phyloP scores from a whole-genome alignment of 2,329 filamentous ascomycete genomes.

The Fusarium sambucinum region DNA sequence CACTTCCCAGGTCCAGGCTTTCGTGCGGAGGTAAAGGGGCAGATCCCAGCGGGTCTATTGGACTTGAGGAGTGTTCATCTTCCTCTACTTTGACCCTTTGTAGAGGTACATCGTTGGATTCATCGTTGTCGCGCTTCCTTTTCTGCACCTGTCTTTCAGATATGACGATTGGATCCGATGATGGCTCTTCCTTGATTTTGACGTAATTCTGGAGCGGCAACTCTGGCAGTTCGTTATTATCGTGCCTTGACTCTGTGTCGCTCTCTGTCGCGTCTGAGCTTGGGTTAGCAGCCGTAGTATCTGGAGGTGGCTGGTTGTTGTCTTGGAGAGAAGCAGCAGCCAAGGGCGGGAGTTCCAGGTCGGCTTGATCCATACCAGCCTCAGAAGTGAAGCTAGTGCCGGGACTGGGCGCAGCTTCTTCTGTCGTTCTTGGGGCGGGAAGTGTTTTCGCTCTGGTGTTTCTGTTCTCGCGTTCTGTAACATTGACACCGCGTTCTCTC shows the following conservation, averaged over 20 bases:
- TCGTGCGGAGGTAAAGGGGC: slow-evolving; percentile 59
- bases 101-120: slow-evolving; percentile 41
- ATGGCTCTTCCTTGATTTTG: slow-evolving; percentile 64
- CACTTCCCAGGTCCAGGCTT: slow-evolving; percentile 68
- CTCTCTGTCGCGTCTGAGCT: slow-evolving; percentile 50
- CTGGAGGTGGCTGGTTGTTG: slow-evolving; percentile 8
- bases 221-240: slow-evolving; percentile 43
- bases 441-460: slow-evolving; percentile 21
- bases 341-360: slow-evolving; percentile 47
- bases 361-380: slow-evolving; percentile 44
- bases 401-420: slow-evolving; percentile 27
- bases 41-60: slow-evolving; percentile 39
- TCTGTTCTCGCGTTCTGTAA: slow-evolving; percentile 44
- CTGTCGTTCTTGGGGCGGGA: slow-evolving; percentile 16
- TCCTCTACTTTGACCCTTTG: slow-evolving; percentile 60
- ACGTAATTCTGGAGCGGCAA: slow-evolving; percentile 30
- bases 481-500: slow-evolving; percentile 52
- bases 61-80: slow-evolving; percentile 48
- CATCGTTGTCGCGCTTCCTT: slow-evolving; percentile 54
- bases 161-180: slow-evolving; percentile 66
- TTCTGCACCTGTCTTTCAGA: slow-evolving; percentile 64
- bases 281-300: slow-evolving; percentile 17
- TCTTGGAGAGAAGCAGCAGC: slow-evolving; percentile 39
- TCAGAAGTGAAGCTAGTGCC: slow-evolving; percentile 42
- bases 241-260: slow-evolving; percentile 42